Evolutionary conservation across 2,329 filamentous ascomycete genomes (phyloP), one percentile per base, ranked within the genome.

Genomic region (Trichoderma aggressivum): DNA sequence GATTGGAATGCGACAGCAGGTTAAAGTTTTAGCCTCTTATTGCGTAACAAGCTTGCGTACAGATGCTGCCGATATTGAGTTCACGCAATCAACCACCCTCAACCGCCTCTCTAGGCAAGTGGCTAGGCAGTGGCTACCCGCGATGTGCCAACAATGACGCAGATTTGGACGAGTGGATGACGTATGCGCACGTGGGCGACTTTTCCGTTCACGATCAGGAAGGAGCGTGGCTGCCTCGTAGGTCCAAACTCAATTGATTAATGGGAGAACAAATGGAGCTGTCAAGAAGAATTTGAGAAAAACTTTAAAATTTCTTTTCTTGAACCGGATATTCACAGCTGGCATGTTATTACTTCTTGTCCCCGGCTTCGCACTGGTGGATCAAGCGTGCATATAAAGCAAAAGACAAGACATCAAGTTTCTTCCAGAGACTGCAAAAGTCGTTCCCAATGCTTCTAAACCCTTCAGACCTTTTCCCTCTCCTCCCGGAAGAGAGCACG

Each of bases 21-120:
- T 63, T 65, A 65, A 32, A 53, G 21, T 53, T 58, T 28, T 50
- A 36, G 36, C 61, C 34, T 71, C 36, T 16, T 26, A 66, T 64
- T 71, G 70, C 70, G 70, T 71, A 71, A 67, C 56, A n/a, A 12
- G 70, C 30, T 43, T 71, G 55, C 56, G 55, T 61, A 43, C 56
- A 43, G 28, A 21, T 70, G 36, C 30, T 21, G 60, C 47, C n/a
- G 28, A 47, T 32, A 43, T 32, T 32, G 34, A 62, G 43, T 60
- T 68, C 65, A 59, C 67, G 67, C 59, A 63, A 56, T 60, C 60
- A 61, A 50, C 53, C 36, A 59, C 28, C 50, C 61, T 30, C 62
- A 71, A 43, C 39, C 10, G 55, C 55, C 55, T 18, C 28, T 47
- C 53, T 53, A 39, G 61, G 36, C 16, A n/a, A 39, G 36, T 39